Evolutionary conservation across 352 stramenopile genomes (phyloP).

Genomic region (Globisporangium perplexum): DNA sequence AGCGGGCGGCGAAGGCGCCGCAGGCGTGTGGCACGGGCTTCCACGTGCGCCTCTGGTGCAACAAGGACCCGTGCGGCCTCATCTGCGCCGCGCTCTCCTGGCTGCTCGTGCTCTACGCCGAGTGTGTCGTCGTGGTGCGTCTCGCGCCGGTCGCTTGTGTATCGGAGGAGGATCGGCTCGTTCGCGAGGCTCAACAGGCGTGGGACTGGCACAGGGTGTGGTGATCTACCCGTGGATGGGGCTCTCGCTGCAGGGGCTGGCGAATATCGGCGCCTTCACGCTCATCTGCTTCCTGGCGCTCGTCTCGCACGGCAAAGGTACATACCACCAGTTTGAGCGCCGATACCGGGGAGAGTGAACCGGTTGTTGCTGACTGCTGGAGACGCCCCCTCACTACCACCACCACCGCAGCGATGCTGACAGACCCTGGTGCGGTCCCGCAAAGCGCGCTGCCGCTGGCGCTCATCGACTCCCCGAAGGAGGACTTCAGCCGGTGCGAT

Average conservation of each 20-base stretch:
- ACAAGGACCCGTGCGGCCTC: slow-evolving; percentile 87
- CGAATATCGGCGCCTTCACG: slow-evolving; percentile 70
- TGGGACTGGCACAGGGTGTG: slow-evolving; percentile 41
- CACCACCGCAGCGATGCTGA: slow-evolving; percentile 92
- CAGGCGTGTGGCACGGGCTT: slow-evolving; percentile 72
- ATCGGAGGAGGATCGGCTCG: not conserved
- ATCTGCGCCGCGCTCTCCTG: slow-evolving; percentile 89
- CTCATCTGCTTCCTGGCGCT: slow-evolving; percentile 86
- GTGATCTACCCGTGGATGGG: slow-evolving; percentile 91
- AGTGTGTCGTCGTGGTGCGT: slow-evolving; percentile 86
- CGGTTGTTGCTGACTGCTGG: not conserved
- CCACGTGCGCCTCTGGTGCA: slow-evolving; percentile 85
- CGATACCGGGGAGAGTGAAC: too few relatives aligned
- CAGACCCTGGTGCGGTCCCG: slow-evolving; percentile 95
- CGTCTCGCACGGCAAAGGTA: slow-evolving; percentile 92
- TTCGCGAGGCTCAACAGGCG: not conserved
- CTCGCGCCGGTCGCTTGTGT: not conserved
- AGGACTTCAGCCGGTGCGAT: slow-evolving; percentile 58
- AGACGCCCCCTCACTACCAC: slow-evolving; percentile 1
- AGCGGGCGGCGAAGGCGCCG: slow-evolving; percentile 17
- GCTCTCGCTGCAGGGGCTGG: slow-evolving; percentile 50
- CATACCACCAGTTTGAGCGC: too few relatives aligned
- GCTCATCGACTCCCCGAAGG: slow-evolving; percentile 65
- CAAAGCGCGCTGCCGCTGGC: slow-evolving; percentile 89
- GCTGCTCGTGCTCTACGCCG: slow-evolving; percentile 88